Percentiles rank a stretch among this genome's conserved stretches.
These are phyloP conservation scores for Acmispon strigosus DNA, from an alignment of 306 rosid species.

Conservation along the genomic window DNA sequence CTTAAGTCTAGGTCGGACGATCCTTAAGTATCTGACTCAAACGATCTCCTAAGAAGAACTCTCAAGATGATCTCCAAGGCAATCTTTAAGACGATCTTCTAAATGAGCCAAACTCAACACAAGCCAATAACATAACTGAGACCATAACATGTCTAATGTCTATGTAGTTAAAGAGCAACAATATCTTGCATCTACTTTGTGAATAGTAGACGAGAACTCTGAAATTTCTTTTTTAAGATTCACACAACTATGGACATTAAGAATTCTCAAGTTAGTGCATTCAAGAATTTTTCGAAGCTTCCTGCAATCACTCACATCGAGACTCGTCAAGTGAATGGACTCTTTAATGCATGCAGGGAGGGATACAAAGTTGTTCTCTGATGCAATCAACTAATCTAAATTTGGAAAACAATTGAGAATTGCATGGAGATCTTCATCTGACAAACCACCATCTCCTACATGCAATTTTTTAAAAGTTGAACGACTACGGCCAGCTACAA, in stretches of 20 bases:
- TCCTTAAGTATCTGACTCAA: too few species aligned
- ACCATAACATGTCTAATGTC: not conserved
- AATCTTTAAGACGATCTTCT: too few species aligned
- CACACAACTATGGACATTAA: not conserved
- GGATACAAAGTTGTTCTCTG: not conserved
- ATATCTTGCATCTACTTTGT: not conserved
- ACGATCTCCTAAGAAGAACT: too few species aligned
- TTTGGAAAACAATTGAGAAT: not conserved
- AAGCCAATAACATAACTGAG: too few species aligned
- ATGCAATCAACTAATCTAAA: not conserved
- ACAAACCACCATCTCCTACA: not conserved
- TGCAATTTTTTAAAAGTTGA: not conserved
- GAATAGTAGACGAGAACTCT: not conserved
- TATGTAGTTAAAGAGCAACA: not conserved
- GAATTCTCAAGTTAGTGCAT: not conserved
- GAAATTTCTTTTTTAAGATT: not conserved
- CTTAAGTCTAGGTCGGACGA: too few species aligned
- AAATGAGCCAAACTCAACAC: too few species aligned
- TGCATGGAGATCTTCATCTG: not conserved
- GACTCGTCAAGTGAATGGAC: not conserved
- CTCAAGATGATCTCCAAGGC: too few species aligned
- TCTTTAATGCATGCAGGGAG: slow-evolving; percentile 18
- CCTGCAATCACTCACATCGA: not conserved
- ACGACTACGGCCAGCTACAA: too few species aligned
- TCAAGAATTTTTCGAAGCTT: not conserved